Base-by-base conservation (phyloP, 768 basidiomycete genomes). In the Termitomyces sp. region DNA sequence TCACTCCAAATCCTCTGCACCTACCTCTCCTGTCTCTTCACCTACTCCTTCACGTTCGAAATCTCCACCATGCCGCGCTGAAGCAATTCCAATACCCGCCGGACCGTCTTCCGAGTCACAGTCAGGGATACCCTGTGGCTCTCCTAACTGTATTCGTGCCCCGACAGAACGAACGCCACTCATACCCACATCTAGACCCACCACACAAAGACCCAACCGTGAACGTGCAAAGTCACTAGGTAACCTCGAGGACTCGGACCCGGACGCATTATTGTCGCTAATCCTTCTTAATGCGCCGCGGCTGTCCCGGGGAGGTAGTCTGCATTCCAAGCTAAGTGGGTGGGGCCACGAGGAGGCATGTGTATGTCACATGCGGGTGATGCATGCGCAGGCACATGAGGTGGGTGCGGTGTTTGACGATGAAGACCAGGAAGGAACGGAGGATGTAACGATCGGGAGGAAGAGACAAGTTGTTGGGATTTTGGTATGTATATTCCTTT, bases 401-500 rank as follows among this genome's bases (percentile, higher is more conserved):
- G 18, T 52, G 36, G 53, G 53, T 26, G 39, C 10, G 5, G 56
- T 45, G 0, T 59, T 61, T 4, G 65, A 65, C 10, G 44, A 56
- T 2, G 68, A 59, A 30, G 61, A 56, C 14, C 66, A 62, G 12
- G 56, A 56, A 33, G 46, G 27, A 14, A 44, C 56, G 34, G 46
- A 66, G 52, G 68, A 65, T 40, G 63, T 62, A 5, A 70, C 59
- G 42, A 66, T 86, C 9, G 83, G 84, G 8, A 76, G 84, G 55
- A 76, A 79, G 65, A 72, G 87, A 56, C 89, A 91, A 64, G 74
- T 93, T 43, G 80, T 93, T 49, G 86, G 90, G 3, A 86, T 91
- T 55, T 73, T 93, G 34, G 90, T 91, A 59, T 55, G 83, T 72
- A 26, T 39, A 5, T 27, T 53, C 5, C 22, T 36, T 40, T 33